Evolutionary conservation across 208 protist genomes (phyloP).

Genomic region (Angomonas desouzai): DNA sequence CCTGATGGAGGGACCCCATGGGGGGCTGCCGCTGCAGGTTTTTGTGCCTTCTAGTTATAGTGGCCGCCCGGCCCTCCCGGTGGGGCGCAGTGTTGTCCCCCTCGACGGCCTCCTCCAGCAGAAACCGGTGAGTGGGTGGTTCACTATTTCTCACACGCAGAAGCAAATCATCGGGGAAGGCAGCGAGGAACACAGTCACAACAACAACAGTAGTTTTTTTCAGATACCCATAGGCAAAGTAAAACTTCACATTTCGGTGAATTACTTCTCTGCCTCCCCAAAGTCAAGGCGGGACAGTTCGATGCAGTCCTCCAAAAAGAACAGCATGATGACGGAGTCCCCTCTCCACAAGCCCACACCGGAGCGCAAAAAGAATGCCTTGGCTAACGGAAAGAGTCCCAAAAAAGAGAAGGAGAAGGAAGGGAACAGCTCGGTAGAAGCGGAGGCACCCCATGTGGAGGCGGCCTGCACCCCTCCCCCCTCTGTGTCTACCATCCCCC

Average conservation of each 20-base stretch:
- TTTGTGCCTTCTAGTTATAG: conserved; percentile 83
- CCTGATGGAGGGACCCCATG: conserved; percentile 49
- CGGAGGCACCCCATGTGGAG: not conserved
- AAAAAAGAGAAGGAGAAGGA: not conserved
- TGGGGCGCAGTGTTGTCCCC: conserved; percentile 56
- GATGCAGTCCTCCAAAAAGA: not conserved
- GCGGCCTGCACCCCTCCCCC: not conserved
- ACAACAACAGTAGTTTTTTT: not conserved
- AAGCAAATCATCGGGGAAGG: not conserved
- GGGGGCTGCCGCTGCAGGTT: conserved; percentile 67
- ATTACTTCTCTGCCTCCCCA: conserved; percentile 26
- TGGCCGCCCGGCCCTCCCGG: conserved; percentile 46
- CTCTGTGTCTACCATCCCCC: not conserved
- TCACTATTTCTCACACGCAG: conserved; percentile 39
- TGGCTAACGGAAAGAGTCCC: not conserved
- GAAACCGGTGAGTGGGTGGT: conserved; percentile 62
- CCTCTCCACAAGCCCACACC: not conserved
- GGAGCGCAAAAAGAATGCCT: not conserved
- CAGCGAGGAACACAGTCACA: not conserved
- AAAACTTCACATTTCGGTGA: conserved; percentile 43
- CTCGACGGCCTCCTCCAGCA: conserved; percentile 40
- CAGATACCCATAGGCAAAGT: conserved; percentile 40
- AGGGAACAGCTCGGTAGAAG: not conserved
- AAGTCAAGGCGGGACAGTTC: not conserved
- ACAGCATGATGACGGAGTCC: too few relatives aligned